Evolutionary conservation across 129 eudicot genomes (phyloP).

Genomic region (Kitagawia praeruptora): DNA sequence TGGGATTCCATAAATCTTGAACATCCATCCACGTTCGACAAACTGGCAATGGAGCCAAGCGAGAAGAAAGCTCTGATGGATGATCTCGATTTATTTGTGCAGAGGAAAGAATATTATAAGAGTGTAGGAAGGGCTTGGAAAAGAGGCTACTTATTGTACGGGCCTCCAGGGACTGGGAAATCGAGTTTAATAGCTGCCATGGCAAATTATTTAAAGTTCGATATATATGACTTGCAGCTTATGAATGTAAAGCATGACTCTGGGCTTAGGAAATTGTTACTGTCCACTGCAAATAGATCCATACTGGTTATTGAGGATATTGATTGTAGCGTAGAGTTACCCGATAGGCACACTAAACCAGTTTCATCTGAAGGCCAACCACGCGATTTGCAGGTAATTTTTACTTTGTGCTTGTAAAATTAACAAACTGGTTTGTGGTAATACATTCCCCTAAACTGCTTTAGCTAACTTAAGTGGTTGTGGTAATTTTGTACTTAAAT

Average conservation of each 20-base stretch:
- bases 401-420: neutral
- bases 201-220: slow-evolving; percentile 1
- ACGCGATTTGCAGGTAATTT: neutral
- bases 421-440: neutral
- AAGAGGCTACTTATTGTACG: slow-evolving; percentile 12
- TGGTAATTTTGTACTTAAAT: neutral
- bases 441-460: neutral
- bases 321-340: neutral
- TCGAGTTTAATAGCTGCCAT: slow-evolving; percentile 14
- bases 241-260: neutral
- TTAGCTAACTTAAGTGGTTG: too few species aligned
- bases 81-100: slow-evolving; percentile 9
- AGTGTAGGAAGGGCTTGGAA: slow-evolving; percentile 15
- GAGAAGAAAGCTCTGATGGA: neutral
- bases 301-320: slow-evolving; percentile 1
- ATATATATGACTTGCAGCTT: slow-evolving; percentile 11
- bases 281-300: slow-evolving; percentile 1
- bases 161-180: slow-evolving; percentile 14
- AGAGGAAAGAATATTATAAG: slow-evolving; percentile 7
- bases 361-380: neutral
- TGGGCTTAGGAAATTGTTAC: neutral
- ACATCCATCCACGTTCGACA: slow-evolving; percentile 3
- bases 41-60: slow-evolving; percentile 5
- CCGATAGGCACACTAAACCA: neutral
- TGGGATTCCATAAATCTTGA: slow-evolving; percentile 1